Percentiles rank a stretch among this genome's conserved stretches.
phyloP scores from a whole-genome alignment of 2,329 filamentous ascomycete genomes.

The Aquanectria penicillioides region DNA sequence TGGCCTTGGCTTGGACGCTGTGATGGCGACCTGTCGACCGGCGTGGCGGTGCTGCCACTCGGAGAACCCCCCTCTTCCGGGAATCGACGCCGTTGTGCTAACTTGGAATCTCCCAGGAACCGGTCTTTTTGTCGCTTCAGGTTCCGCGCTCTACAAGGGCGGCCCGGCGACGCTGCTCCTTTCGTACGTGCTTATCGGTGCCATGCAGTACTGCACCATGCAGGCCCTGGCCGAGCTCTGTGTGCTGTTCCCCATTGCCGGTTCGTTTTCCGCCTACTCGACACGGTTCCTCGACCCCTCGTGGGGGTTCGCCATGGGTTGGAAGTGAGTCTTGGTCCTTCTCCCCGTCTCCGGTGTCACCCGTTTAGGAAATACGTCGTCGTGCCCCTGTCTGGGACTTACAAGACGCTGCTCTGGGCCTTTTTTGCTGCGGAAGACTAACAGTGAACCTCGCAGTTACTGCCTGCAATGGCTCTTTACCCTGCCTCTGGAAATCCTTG shows the following conservation, averaged over 20 bases:
- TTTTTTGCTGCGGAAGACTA: not conserved
- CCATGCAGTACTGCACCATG: conserved; percentile 92
- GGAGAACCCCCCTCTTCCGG: too few relatives aligned
- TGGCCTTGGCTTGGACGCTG: too few relatives aligned
- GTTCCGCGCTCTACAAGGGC: conserved; percentile 74
- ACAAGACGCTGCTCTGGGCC: too few relatives aligned
- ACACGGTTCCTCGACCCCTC: conserved; percentile 93
- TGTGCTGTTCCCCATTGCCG: conserved; percentile 88
- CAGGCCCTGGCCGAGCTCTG: conserved; percentile 93
- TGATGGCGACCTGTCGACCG: too few relatives aligned
- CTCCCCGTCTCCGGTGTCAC: too few relatives aligned
- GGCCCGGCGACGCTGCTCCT: conserved; percentile 83
- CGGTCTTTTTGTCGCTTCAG: conserved; percentile 88
- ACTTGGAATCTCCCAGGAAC: conserved; percentile 62
- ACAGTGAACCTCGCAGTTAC: conserved; percentile 65
- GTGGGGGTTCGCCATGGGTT: conserved; percentile 95
- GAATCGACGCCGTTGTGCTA: not conserved
- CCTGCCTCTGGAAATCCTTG: conserved; percentile 86
- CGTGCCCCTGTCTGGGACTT: too few relatives aligned
- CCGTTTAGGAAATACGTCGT: too few relatives aligned
- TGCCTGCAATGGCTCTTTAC: conserved; percentile 88
- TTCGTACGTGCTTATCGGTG: conserved; percentile 79
- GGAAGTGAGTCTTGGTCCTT: conserved; percentile 72
- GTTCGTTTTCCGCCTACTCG: conserved; percentile 93
- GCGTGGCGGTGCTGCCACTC: too few relatives aligned